phyloP scores from a whole-genome alignment of 2,329 filamentous ascomycete genomes.

The Anisogramma anomala region DNA sequence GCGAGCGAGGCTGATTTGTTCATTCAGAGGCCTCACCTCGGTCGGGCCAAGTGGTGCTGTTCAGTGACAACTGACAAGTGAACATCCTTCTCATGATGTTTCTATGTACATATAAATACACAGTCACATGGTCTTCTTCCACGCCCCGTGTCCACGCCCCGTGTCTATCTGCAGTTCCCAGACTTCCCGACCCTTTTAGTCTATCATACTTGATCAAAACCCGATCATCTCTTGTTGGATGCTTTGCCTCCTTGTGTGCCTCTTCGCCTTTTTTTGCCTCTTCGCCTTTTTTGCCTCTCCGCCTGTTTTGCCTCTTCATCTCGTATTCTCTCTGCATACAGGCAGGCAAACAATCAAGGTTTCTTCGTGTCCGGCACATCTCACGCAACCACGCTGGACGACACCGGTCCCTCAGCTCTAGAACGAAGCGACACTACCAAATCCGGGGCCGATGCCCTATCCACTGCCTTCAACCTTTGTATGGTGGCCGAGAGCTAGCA shows the following conservation, averaged over 20 bases:
- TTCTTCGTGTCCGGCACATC: slow-evolving; percentile 1
- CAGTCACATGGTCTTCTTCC: background rate
- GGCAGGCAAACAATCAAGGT: background rate
- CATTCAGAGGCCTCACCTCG: slow-evolving; percentile 10
- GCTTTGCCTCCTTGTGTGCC: background rate
- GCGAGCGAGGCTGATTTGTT: slow-evolving; percentile 14
- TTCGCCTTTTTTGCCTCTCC: too few relatives aligned
- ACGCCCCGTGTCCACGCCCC: background rate
- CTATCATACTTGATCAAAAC: background rate
- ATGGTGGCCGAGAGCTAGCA: background rate
- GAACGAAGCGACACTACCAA: background rate
- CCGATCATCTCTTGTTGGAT: background rate
- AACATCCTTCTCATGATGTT: background rate
- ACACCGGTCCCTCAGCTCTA: slow-evolving; percentile 3
- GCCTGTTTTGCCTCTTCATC: too few relatives aligned
- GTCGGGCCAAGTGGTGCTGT: slow-evolving; percentile 3
- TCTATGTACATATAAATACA: background rate
- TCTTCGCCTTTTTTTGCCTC: too few relatives aligned
- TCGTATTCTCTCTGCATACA: too few relatives aligned
- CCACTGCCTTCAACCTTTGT: background rate
- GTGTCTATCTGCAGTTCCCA: background rate
- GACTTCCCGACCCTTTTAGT: background rate
- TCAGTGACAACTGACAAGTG: background rate
- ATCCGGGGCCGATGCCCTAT: slow-evolving; percentile 2
- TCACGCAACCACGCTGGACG: slow-evolving; percentile 5